Base-by-base conservation (phyloP, 169 alveolate genomes). In the Theileria equi region DNA sequence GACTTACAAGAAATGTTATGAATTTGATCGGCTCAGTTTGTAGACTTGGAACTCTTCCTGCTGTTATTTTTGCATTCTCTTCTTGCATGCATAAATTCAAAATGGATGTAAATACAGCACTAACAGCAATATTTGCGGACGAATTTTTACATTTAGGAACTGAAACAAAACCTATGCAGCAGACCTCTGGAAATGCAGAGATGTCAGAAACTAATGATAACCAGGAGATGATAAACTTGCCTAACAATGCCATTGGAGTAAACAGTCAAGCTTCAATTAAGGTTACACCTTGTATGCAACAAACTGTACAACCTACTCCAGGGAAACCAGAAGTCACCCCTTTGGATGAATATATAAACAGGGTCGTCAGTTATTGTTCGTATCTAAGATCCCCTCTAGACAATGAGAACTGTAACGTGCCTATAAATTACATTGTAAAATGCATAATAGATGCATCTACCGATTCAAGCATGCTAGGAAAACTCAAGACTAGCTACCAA, bases 21-120 rank as follows among this genome's bases (percentile, higher is more conserved):
- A 26, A 60, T 28, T 36, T 89, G 58, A 86, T 89, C 36, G 94
- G 94, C 3, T 90, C 93, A 13, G 77, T 68, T 29, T 92, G 94
- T 4, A 83, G 90, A 35, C 79, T 77, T 36, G 94, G 94, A 28
- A 50, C 89, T 23, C 85, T 90, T 54, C 94, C 94, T 0, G 94
- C 89, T 1, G 89, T 83, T 1, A 89, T 89, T 88, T 81, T 71
- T 55, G 69, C 94, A 49, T 45, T 89, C 16, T 67, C 80, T 29
- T 50, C 73, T n/a, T 84, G 91, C 35, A 62, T 89, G 5, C 92
- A 89, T 36, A 47, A 81, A 31, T 80, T 83, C 55, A 79, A 88
- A 53, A 59, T 80, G 38, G 92, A 89, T 59, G 64, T 89, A 17
- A 52, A 74, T 44, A 80, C 80, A 29, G 61, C 84, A 4, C 64